Evolutionary conservation across 768 basidiomycete species (phyloP).

Genomic region (Leccinum sublutescens): DNA sequence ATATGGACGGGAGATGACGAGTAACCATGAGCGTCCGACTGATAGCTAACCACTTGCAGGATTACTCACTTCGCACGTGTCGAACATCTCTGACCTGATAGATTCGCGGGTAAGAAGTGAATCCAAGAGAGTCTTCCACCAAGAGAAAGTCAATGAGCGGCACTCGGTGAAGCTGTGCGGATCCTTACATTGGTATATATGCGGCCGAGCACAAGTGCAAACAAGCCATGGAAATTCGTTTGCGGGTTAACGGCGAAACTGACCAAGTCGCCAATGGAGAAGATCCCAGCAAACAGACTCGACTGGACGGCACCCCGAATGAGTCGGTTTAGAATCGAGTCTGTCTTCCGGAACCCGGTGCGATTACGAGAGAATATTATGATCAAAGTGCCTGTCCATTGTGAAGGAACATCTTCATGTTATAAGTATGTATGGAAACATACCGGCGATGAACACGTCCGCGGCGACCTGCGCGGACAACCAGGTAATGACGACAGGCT

Average conservation of each 20-base stretch:
- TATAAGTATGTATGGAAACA: not conserved
- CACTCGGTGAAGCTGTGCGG: not conserved
- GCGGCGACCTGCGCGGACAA: not conserved
- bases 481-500: not conserved
- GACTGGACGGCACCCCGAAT: not conserved
- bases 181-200: not conserved
- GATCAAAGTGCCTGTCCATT: not conserved
- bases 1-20: not conserved
- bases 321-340: not conserved
- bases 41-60: not conserved
- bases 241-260: not conserved
- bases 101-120: constrained; percentile 8
- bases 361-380: not conserved
- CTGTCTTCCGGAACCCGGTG: not conserved
- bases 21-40: not conserved
- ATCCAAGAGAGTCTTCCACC: constrained; percentile 10
- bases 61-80: not conserved
- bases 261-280: not conserved
- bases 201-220: not conserved
- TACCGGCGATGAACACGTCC: not conserved
- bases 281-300: not conserved
- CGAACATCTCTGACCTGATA: not conserved
- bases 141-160: not conserved
- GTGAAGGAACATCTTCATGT: not conserved
- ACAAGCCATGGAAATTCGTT: not conserved